These are phyloP conservation scores for Metschnikowia henanensis DNA, from an alignment of 805 yeast genomes.

Conservation along the genomic window DNA sequence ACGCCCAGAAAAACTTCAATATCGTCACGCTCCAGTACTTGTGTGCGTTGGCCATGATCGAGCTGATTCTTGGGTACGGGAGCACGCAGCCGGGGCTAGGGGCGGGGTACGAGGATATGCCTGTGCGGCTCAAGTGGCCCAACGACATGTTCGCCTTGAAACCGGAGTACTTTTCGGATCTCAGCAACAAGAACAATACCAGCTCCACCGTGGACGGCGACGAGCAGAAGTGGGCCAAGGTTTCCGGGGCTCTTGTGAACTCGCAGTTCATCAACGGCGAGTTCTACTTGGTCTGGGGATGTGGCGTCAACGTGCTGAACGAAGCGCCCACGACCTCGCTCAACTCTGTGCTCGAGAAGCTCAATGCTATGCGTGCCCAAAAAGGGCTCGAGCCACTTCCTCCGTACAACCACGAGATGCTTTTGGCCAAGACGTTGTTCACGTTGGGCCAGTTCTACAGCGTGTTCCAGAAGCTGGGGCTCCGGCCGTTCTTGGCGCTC, in stretches of 20 bases:
- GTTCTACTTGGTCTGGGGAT: conserved; percentile 75
- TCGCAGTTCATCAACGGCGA: conserved; percentile 62
- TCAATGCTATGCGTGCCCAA: conserved; percentile 52
- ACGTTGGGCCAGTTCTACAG: conserved; percentile 62
- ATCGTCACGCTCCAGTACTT: conserved; percentile 87
- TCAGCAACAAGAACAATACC: conserved; percentile 34
- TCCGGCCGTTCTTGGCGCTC: conserved; percentile 59
- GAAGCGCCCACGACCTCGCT: conserved; percentile 92
- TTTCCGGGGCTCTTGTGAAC: conserved; percentile 84
- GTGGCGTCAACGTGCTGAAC: conserved; percentile 82
- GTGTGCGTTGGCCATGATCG: conserved; percentile 78
- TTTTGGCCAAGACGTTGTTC: conserved; percentile 68
- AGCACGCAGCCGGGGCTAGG: conserved; percentile 34
- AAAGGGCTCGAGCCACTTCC: conserved; percentile 47
- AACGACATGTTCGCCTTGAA: conserved; percentile 81
- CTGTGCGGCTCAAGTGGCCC: conserved; percentile 92
- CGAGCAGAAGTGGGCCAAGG: conserved; percentile 70
- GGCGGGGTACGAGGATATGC: conserved; percentile 69
- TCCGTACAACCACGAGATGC: conserved; percentile 45
- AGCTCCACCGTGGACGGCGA: conserved; percentile 44
- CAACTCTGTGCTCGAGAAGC: conserved; percentile 60
- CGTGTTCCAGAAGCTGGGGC: conserved; percentile 63
- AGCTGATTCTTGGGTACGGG: conserved; percentile 66
- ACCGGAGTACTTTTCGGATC: conserved; percentile 50
- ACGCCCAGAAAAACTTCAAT: conserved; percentile 43